Base-by-base conservation (phyloP, 176 grass and related monocot genomes). In the Luzula sylvatica region DNA sequence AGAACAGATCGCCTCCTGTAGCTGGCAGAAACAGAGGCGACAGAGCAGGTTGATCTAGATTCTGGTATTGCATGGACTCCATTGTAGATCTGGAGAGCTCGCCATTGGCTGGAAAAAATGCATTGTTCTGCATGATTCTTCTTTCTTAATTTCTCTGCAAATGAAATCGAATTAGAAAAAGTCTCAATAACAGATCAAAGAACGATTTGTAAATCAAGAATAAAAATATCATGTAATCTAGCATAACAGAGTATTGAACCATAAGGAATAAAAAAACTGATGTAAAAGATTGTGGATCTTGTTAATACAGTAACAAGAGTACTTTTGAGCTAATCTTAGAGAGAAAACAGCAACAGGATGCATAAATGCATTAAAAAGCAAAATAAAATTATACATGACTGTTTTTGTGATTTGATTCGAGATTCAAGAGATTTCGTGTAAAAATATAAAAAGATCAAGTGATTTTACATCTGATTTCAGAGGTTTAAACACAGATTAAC, bases 51-150 rank as follows among this genome's bases (percentile, higher is more conserved):
- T 78, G 77, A 58, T 88, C 89, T 23, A 58, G 73, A 52, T 77
- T 75, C 3, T 45, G 53, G 62, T 81, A 88, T 12, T 49, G 20
- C 41, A 62, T 60, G 27, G 87, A 74, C 63, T 78, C 77, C 23
- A 88, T 63, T 9, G 77, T 67, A 28, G 77, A 82, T 52, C 74
- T 62, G 25, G 76, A 56, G 61, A 55, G 66, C 74, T 83, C 69
- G 60, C 75, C 79, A 59, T 77, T 69, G 56, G 53, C 49, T 30
- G 77, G 61, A 24, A 58, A 38, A 32, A 75, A 2, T 23, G 85
- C 52, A 15, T 76, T 59, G 22, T 89, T 74, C 74, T 96, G 74
- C 90, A 96, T 96, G 38, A 39, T 55, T 54, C 43, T 45, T 15
- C 55, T 55, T 11, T 35, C 25, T 27, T 64, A 58, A 9, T 49